Evolutionary conservation across 768 basidiomycete genomes (phyloP), one percentile per base, ranked within the genome.

Genomic region (Suillus discolor): DNA sequence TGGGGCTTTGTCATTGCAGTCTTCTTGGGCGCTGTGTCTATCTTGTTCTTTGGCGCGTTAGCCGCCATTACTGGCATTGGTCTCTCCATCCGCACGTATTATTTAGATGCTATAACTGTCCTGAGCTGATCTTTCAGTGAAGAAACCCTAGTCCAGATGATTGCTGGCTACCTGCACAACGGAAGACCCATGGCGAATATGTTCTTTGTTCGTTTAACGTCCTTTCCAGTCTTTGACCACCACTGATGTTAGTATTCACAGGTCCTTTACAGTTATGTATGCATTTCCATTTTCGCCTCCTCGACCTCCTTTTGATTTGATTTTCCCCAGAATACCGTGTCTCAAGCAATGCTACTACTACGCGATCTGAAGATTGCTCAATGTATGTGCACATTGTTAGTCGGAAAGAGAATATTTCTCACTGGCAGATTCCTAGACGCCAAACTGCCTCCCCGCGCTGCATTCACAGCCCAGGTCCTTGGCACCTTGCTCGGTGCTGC

Each of bases 371-470:
- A 88, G 72, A 82, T 73, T 28, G 70, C 63, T 64, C 75, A 72
- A 67, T 74, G 72, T 71, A 65, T 4, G 65, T 2, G n/a, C n/a
- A 28, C 38, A 44, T 15, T 7, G 44, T 20, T 59, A 55, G 9
- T 3, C 5, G 2, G 25, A 7, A 18, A 36, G 57, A 16, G 57
- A 16, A 4, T 45, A 3, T 23, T 5, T 41, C 74, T 71, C 80
- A 78, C 41, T 81, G 82, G 71, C 79, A 83, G 70, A 81, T 8
- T 69, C 47, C 0, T 23, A 76, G 75, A 77, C 62, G 66, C 82
- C 28, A 89, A 89, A 76, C 81, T 90, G 49, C 86, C 88, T 44
- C 89, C 89, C 54, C 85, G 87, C 11, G 83, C 83, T 41, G 85
- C 88, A 3, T 89, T 90, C 74, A 79, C 82, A 23, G 85, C 86